Evolutionary conservation across 2,329 filamentous ascomycete species (phyloP), one percentile per base, ranked within the genome.

Genomic region (Fusarium hostae): DNA sequence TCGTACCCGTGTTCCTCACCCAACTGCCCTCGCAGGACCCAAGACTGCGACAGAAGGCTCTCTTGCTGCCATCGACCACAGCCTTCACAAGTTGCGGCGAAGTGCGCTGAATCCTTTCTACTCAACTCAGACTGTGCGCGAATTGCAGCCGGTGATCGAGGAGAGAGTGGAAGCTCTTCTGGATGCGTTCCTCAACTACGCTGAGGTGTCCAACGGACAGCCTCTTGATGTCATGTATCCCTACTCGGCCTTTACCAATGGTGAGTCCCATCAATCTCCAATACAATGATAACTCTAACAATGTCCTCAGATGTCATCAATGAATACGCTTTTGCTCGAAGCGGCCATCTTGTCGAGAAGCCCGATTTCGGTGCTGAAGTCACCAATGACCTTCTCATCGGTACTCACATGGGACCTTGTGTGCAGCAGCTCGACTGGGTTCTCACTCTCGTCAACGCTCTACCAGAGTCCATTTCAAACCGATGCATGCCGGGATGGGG

Each of bases 211-310:
- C 13, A 50, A 68, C 7, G 75, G 73, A n/a, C 70, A 74, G 54
- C 79, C 79, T 43, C 63, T 82, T 45, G 76, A 82, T 65, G 68
- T 81, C 41, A 78, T 81, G 78, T 81, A 81, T 51, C 81, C 78
- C 12, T 82, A 81, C 48, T 80, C 80, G 11, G 81, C 81, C 24
- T 81, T 82, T 52, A 81, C 81, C 45, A 82, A 82, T 60, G 81
- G 80, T 81, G 54, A 35, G 72, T 16, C 32, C 50, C 18, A 9
- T 39, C 3, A 26, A 12, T 58, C 8, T 45, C 4, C 8, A 9
- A 2, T 16, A 7, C 9, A 6, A 7, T 9, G 2, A 2, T 32
- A 40, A 10, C 20, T 24, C 64, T 74, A 63, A 71, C 24, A 30
- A 7, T 18, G 1, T 22, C 10, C 11, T n/a, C 28, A 81, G 80